A percentile compares a stretch with the other conserved stretches of the same genome.
Evolutionary conservation across 2,329 filamentous ascomycete species (phyloP).

Genomic region (Leptoxyphium fumago): DNA sequence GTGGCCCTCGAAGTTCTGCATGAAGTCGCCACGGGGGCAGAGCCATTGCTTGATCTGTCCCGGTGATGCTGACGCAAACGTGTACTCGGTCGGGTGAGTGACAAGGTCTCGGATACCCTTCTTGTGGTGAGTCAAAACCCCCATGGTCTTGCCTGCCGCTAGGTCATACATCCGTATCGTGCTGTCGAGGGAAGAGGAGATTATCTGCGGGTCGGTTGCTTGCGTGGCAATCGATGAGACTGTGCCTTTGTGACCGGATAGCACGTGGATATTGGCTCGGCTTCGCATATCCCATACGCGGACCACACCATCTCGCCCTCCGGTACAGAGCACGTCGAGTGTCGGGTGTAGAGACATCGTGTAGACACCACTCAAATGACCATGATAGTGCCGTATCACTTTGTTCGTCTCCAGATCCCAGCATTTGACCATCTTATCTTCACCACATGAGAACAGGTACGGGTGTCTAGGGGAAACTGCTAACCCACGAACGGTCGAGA

Average conservation of each 20-base stretch:
- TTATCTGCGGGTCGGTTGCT: slow-evolving; percentile 91
- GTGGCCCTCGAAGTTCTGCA: slow-evolving; percentile 97
- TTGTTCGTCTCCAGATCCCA: slow-evolving; percentile 99
- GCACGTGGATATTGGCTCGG: slow-evolving; percentile 84
- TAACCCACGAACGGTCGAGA: slow-evolving; percentile 80
- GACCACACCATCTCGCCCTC: slow-evolving; percentile 84
- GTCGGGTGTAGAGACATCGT: slow-evolving; percentile 86
- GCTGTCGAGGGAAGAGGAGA: slow-evolving; percentile 80
- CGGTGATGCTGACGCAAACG: slow-evolving; percentile 83
- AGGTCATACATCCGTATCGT: slow-evolving; percentile 91
- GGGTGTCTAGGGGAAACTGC: slow-evolving; percentile 88
- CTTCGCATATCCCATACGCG: slow-evolving; percentile 98
- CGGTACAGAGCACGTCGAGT: slow-evolving; percentile 85
- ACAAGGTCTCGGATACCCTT: slow-evolving; percentile 82
- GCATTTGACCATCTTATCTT: slow-evolving; percentile 99
- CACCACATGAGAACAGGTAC: slow-evolving; percentile 92
- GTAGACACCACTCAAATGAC: slow-evolving; percentile 91
- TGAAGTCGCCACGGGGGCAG: slow-evolving; percentile 92
- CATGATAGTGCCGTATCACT: slow-evolving; percentile 95
- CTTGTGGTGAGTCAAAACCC: slow-evolving; percentile 93
- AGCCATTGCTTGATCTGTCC: slow-evolving; percentile 99
- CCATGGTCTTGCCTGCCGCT: slow-evolving; percentile 90
- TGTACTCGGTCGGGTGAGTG: slow-evolving; percentile 83
- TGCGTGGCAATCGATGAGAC: slow-evolving; percentile 83
- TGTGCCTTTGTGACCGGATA: slow-evolving; percentile 80